Base-by-base conservation (phyloP, 83 land plant species). In the Diphasiastrum complanatum region DNA sequence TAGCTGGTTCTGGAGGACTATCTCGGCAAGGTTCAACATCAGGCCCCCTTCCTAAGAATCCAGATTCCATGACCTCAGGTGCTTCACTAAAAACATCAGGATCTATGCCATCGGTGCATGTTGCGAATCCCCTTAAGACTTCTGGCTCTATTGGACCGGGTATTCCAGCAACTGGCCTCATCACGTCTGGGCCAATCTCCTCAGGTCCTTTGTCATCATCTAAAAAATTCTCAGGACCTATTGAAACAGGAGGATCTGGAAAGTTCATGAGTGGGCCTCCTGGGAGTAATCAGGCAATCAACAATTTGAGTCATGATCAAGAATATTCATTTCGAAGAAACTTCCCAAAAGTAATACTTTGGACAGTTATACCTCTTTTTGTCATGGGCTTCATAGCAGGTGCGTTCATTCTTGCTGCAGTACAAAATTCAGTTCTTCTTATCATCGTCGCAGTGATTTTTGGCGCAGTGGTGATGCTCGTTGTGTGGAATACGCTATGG, bases 321-420 rank as follows among this genome's bases (percentile, higher is more conserved):
- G n/a, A n/a, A n/a, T n/a, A n/a, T n/a, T n/a, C n/a, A n/a, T n/a
- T n/a, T n/a, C n/a, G n/a, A n/a, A n/a, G n/a, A n/a, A n/a, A n/a
- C n/a, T n/a, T n/a, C n/a, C n/a, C n/a, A n/a, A n/a, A n/a, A n/a
- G n/a, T n/a, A n/a, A n/a, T n/a, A n/a, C n/a, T n/a, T 5, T 54
- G 58, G 58, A 54, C 58, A 3, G 58, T 54, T 11, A 30, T 54
- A 4, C 58, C 58, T 6, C 58, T 54, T 33, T 54, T 54, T 25
- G 25, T 54, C 58, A 54, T 54, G 58, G 58, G 58, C 10, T 54
- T 54, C 58, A 54, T 54, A 5, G 58, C 58, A 10, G 58, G 58
- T 8, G 58, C 33, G 3, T 54, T 54, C 33, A 54, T 54, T 54
- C 33, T 54, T 5, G 58, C 25, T 4, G 58, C 58, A 4, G 58